Evolutionary conservation across 805 yeast species (phyloP), one percentile per base, ranked within the genome.

Genomic region (Candida endomychidarum): DNA sequence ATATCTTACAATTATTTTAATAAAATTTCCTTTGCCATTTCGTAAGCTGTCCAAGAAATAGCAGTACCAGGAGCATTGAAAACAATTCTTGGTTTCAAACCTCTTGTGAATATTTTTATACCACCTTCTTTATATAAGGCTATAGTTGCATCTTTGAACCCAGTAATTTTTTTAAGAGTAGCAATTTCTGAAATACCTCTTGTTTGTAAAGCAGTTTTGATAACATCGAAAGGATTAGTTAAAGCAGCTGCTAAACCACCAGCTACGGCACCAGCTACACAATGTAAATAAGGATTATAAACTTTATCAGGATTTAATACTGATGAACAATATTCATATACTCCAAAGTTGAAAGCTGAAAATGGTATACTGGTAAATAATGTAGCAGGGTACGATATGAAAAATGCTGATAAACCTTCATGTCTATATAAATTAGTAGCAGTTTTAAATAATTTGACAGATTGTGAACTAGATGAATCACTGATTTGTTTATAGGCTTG

Each of bases 11-110:
- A 16, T n/a, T 42, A 43, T 42, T 52, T 58, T 30, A 75, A 58
- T 54, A 82, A 63, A 49, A 83, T 72, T 50, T 78, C 82, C 65
- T 91, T 91, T 31, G 96, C 97, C 91, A 90, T 86, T 61, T 91
- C 99, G 63, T 91, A 91, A 19, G 96, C 87, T 1, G 98, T 91
- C 98, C 98, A 91, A 49, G 95, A 82, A 46, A 91, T 89, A 15
- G 98, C 98, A 7, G 98, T 91, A 33, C 95, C 81, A 16, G 99
- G 99, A 59, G 91, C 89, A 61, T 89, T 89, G 50, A 93, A 85
- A 22, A 91, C 81, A 41, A 93, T 81, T 63, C 99, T 80, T 33
- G 99, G 97, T 55, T 83, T 80, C 54, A 88, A 71, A 14, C 99
- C 99, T 51, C 95, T 75, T 54, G 75, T 58, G 60, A 93, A 93